These are phyloP conservation scores for Golubevia pallescens DNA, from an alignment of 1,284 basidiomycete genomes.

Conservation along the genomic window DNA sequence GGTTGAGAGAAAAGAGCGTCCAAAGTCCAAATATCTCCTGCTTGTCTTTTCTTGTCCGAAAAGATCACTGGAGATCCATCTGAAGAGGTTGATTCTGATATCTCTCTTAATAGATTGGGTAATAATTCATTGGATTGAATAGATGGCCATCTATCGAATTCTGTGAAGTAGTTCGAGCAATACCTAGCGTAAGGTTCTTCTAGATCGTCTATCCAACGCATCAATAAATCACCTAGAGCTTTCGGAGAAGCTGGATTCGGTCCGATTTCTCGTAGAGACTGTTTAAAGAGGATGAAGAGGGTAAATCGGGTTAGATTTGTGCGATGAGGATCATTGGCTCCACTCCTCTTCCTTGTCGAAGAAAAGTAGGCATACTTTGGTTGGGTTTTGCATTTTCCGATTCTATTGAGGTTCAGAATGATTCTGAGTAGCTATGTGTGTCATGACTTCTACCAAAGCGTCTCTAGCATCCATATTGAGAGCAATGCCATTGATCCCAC, in stretches of 20 bases:
- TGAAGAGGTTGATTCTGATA: conserved; percentile 68
- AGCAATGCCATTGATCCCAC: too few relatives aligned
- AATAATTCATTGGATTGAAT: conserved; percentile 79
- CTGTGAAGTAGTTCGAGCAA: conserved; percentile 74
- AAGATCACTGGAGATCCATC: conserved; percentile 31
- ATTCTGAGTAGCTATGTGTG: too few relatives aligned
- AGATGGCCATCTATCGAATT: conserved; percentile 83
- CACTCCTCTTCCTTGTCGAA: not conserved
- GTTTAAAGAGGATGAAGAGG: conserved; percentile 15
- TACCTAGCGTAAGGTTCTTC: conserved; percentile 85
- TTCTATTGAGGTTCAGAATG: too few relatives aligned
- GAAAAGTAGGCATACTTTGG: too few relatives aligned
- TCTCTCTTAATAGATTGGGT: conserved; percentile 73
- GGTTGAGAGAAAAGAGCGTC: conserved; percentile 87
- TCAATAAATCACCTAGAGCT: conserved; percentile 89
- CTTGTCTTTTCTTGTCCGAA: conserved; percentile 35
- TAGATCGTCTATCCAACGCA: conserved; percentile 82
- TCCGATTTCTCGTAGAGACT: conserved; percentile 94
- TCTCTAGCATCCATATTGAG: too few relatives aligned
- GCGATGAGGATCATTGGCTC: not conserved
- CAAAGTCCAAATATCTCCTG: conserved; percentile 74
- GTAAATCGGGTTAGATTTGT: not conserved
- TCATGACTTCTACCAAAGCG: too few relatives aligned
- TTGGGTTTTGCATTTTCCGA: too few relatives aligned
- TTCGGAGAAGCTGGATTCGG: conserved; percentile 91